Base-by-base conservation (phyloP, 176 grass and related monocot genomes). In the Bonia amplexicaulis region DNA sequence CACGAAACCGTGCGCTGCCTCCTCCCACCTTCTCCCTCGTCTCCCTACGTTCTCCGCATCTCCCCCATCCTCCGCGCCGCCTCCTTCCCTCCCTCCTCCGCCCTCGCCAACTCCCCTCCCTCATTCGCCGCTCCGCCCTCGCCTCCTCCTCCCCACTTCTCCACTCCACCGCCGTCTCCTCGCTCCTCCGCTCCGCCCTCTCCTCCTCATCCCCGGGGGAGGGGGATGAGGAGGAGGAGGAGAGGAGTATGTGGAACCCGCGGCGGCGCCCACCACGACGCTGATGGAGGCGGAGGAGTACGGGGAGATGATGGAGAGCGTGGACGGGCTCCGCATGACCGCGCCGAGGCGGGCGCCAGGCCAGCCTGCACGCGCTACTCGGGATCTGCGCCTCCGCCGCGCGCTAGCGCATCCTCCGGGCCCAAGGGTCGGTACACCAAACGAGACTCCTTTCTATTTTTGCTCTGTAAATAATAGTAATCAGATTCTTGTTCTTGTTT, bases 281-380 rank as follows among this genome's bases (percentile, higher is more conserved):
- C 81, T 99, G 25, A 96, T 96, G 93, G 96, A 99, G 96, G 93
- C 90, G 6, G 91, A 99, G 88, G 96, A 99, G 90, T 95, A 92
- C 82, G 96, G 96, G n/a, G 96, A 99, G 88, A 99, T 99, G 96
- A 99, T 99, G 96, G 96, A 95, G 81, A 91, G 91, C 69, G 85
- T 89, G 6, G 93, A 99, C 46, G 97, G 96, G 52, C 68, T 96
- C 53, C 90, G 93, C n/a, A 41, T 84, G 44, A 80, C 90, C 79
- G 91, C 92, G 19, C 81, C 92, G 35, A 89, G 61, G 54, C 86
- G 92, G 86, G 78, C 92, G 90, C 6, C 86, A 92, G 71, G 78
- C 86, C 2, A 96, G 97, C 87, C 78, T 99, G 84, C 78, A 89
- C 73, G 86, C 88, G 6, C 48, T 99, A 86, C 83, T 99, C 57